Base-by-base conservation (phyloP, 371 early-diverging fungal genomes). In the Apophysomyces sp. region DNA sequence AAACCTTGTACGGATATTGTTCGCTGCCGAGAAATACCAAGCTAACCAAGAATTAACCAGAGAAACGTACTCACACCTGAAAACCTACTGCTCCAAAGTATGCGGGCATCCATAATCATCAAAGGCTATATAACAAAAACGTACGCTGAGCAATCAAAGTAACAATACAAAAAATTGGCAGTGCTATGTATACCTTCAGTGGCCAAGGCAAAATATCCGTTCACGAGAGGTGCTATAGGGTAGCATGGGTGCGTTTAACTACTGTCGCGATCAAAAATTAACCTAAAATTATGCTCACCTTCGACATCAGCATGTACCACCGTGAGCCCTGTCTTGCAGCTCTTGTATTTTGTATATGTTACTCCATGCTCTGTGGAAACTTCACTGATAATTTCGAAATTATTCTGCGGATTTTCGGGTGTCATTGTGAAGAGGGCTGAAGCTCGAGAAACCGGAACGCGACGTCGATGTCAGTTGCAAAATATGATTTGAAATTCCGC, bases 71-170 rank as follows among this genome's bases (percentile, higher is more conserved):
- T 26, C 44, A 21, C 52, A 26, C 24, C 28, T 11, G 16, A 62
- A 29, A 6, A 66, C 84, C 57, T 84, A 84, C 88, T 89, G 89
- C 60, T 89, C 89, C 37, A 89, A 66, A 16, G 87, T 87, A 65
- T 89, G 89, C 28, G 88, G 88, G 57, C 87, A 84, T 18, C 88
- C 88, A 74, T 76, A 84, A 63, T 89, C 89, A 61, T 89, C 89
- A 59, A 83, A 80, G 24, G 84, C 86, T 85, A 72, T 4, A 31
- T n/a, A 44, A 24, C 30, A 16, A 18, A 6, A 53, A 13, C 8
- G 4, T 11, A 13, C 13, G 34, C 8, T 26, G 11, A 21, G 32
- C 30, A 24, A 27, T n/a, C 12, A 28, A 28, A 59, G 18, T 31
- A 51, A 24, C 15, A 44, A 11, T 8, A 26, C 44, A 12, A 26